Base-by-base conservation (phyloP, 345 rosid species). In the Leavenworthia alabamica region DNA sequence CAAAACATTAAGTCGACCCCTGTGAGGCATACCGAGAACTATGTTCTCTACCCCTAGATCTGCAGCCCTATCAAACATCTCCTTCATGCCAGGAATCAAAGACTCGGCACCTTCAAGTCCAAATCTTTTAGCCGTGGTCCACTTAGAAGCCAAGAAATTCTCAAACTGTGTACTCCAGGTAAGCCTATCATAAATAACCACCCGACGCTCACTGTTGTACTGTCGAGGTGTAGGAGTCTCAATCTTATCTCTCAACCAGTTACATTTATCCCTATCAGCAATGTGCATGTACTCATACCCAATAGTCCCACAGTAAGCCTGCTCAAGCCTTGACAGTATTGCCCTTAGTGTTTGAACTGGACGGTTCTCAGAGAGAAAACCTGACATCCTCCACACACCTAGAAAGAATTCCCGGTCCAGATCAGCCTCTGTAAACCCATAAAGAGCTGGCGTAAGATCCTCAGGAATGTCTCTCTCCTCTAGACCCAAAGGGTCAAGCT, bases 21-120 rank as follows among this genome's bases (percentile, higher is more conserved):
- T 81, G 27, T 85, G 91, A 19, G 91, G 77, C 95, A 81, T 79
- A 57, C 91, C 95, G 42, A 87, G 77, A 75, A 87, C 95, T 41
- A 87, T 84, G 76, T 73, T 87, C 78, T 85, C 95, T 16, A 84
- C 95, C 32, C 91, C 95, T 11, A 87, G 91, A 77, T 84, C 84
- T 3, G 91, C 82, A 36, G 89, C 59, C 67, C 85, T 77, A 58
- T 87, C 95, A 45, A 87, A 87, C 91, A 87, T 87, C 72, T 87
- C 91, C 76, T 87, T 85, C 95, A 87, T 87, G 1, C 95, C 95
- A 65, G 91, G 87, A 67, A 86, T 87, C 78, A 85, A 72, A 67
- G 91, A 84, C 78, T 87, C 95, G 1, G 85, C 89, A 61, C 95
- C 95, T 80, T 87, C 95, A n/a, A 87, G 91, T 57, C 95, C 95